Base-by-base conservation (phyloP, 768 basidiomycete species). In the Xerocomus spinulosus region DNA sequence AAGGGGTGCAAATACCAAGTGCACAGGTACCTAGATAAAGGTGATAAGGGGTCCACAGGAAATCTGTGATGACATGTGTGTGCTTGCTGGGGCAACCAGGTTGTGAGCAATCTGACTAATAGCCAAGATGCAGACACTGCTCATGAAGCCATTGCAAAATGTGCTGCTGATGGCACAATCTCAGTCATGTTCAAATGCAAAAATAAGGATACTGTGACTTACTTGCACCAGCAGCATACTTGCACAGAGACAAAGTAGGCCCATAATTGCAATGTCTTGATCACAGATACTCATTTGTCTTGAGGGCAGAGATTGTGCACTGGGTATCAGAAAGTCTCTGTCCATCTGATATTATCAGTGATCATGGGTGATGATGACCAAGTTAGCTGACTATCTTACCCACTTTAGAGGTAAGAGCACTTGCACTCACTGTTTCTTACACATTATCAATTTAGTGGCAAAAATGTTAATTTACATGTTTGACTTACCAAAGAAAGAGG, bases 401-500 rank as follows among this genome's bases (percentile, higher is more conserved):
- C 34, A 35, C 34, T 35, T 35, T 20, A 13, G 17, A 20, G 34
- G 18, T 20, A 21, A 38, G 12, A 35, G n/a, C 20, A 18, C 18
- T 2, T 18, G 18, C 2, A 61, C 60, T 0, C 71, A 3, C 24
- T 74, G 17, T 5, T 48, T 48, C 24, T 10, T 48, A 8, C 46
- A 48, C n/a, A 23, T 35, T 9, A 14, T 34, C 15, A 72, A 69
- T 38, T 55, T 77, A 0, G 56, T 70, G 1, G 71, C 68, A 0
- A 70, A 72, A 41, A 57, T 51, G 0, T 20, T 73, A 0, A 34
- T 74, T 0, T 2, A 42, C 0, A 57, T 62, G 39, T 76, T 75
- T 54, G 69, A 75, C 26, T 39, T 66, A 14, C 52, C 53, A 7
- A 60, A 59, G n/a, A 40, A 7, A 21, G 10, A n/a, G 23, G 3